Evolutionary conservation across 2,329 filamentous ascomycete genomes (phyloP).

Genomic region (Akanthomyces dipterigenus): DNA sequence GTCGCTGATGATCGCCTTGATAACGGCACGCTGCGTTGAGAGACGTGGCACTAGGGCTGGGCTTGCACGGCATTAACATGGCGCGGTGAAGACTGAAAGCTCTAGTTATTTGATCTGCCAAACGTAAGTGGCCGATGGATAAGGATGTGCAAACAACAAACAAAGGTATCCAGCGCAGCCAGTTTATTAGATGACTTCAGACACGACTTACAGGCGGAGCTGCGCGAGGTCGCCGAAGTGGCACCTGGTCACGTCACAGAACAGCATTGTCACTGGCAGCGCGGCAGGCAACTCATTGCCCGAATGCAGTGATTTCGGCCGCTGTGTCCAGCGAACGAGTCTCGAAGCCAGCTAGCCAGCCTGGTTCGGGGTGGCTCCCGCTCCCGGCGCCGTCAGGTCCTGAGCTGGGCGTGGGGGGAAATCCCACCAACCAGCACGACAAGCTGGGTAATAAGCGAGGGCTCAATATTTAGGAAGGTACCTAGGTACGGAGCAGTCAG

Average conservation of each 20-base stretch:
- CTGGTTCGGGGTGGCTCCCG: neutral
- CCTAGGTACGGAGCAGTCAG: too few relatives aligned
- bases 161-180: neutral
- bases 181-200: too few relatives aligned
- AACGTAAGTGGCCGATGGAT: neutral
- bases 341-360: neutral
- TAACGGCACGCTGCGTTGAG: neutral
- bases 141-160: neutral
- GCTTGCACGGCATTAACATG: neutral
- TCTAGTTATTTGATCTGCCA: neutral
- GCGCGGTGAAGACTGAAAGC: neutral
- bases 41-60: neutral
- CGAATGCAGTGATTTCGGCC: neutral
- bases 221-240: too few relatives aligned
- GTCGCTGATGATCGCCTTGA: neutral
- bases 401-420: neutral
- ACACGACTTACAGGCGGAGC: too few relatives aligned
- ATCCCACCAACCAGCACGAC: neutral
- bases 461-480: too few relatives aligned
- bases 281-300: neutral
- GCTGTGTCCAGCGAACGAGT: neutral
- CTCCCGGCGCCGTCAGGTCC: too few relatives aligned
- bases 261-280: neutral
- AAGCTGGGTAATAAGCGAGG: neutral
- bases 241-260: too few relatives aligned